phyloP scores from a whole-genome alignment of 345 rosid species.

The Laguncularia racemosa region DNA sequence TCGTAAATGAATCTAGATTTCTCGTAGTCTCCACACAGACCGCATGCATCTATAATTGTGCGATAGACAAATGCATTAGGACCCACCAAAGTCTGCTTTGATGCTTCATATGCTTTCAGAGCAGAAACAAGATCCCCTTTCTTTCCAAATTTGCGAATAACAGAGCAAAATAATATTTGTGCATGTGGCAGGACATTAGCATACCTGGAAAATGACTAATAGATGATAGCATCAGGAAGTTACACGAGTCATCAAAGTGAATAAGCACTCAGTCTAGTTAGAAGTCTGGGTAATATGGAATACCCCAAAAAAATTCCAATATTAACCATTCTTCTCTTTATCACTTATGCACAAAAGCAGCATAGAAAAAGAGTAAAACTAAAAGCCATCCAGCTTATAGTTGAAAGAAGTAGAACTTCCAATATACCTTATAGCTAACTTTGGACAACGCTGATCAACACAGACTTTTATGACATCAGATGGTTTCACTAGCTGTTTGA shows the following conservation, averaged over 20 bases:
- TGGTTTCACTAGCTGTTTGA: constrained; percentile 60
- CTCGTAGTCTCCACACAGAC: constrained; percentile 63
- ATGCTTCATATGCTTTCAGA: constrained; percentile 59
- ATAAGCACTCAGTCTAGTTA: background rate
- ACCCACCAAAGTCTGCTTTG: constrained; percentile 34
- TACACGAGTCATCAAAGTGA: background rate
- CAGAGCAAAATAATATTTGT: constrained; percentile 50
- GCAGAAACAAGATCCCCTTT: constrained; percentile 66
- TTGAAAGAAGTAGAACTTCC: constrained; percentile 6
- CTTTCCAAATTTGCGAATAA: constrained; percentile 72
- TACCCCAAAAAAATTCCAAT: no score
- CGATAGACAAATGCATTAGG: constrained; percentile 80
- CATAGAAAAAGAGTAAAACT: no score
- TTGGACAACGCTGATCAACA: constrained; percentile 45
- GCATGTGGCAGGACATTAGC: constrained; percentile 60
- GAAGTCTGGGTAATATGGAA: no score
- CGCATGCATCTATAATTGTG: constrained; percentile 71
- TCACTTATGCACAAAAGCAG: background rate
- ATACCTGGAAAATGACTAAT: constrained; percentile 44
- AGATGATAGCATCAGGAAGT: constrained; percentile 13
- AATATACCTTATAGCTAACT: constrained; percentile 67
- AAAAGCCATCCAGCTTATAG: no score
- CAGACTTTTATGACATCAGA: constrained; percentile 42
- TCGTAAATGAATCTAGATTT: constrained; percentile 72
- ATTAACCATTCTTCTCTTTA: background rate